Base-by-base conservation (phyloP, 106 monocot species). In the Agapanthus africanus region DNA sequence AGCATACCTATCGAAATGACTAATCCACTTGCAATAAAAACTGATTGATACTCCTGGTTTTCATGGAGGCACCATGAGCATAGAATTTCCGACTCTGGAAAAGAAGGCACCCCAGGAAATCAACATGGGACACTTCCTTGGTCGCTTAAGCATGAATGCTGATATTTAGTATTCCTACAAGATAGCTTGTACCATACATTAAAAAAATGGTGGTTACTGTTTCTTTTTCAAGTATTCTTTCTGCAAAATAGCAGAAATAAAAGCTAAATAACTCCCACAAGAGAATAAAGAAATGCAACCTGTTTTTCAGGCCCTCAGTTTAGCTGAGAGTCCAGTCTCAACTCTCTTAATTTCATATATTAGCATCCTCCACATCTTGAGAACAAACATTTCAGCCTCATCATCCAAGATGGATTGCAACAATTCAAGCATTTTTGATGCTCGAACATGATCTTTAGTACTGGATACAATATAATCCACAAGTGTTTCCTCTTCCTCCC, bases 341-440 rank as follows among this genome's bases (percentile, higher is more conserved):
- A 99, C 89, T 77, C 89, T 91, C 83, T 92, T 99, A 57, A 99
- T 89, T 74, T 99, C 97, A 75, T 89, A 99, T 59, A 99, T 99
- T 28, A 99, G 81, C 97, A 99, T 92, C 71, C 97, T 88, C 97
- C 97, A 99, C 89, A 99, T 99, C 70, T 99, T 99, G 33, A 99
- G 90, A 47, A 97, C 89, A 81, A 97, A 97, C 97, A 97, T 97
- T 66, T 97, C 97, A 14, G 97, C 97, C 70, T 97, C 97, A 47
- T 92, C 95, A 36, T 97, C 97, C 57, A 97, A 76, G 46, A 97
- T 92, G 23, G 97, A 76, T 60, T 92, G 84, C 23, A 97, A 84
- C 70, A 92, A 67, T 50, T 97, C 89, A 21, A 97, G 82, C 91
- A 97, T 89, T 73, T 82, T 77, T 65, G 84, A 78, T 37, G 97